Base-by-base conservation (phyloP, 192 early-diverging fungal species). In the Coemansia sp. region DNA sequence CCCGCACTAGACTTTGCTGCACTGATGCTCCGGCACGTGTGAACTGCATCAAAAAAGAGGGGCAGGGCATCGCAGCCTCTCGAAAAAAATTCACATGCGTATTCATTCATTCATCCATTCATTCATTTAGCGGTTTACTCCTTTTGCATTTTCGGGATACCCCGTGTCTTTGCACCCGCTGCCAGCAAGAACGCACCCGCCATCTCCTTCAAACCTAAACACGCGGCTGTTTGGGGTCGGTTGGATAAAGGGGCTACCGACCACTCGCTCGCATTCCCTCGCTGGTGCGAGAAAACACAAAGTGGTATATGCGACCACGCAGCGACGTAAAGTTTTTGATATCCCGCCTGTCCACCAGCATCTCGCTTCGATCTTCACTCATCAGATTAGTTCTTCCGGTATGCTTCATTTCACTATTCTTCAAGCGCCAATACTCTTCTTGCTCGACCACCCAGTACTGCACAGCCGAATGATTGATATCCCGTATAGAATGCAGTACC, bases 401-500 rank as follows among this genome's bases (percentile, higher is more conserved):
- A 29, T 32, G 50, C n/a, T 49, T 50, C 10, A 28, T 20, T 17
- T 75, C 60, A 6, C 14, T 38, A 14, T 60, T 41, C 7, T 37
- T 45, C 50, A 64, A 47, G n/a, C 47, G 34, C 72, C 72, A 75
- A 23, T 50, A 75, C 40, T 75, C 72, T 33, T 75, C 72, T n/a
- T 75, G 72, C 29, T 75, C 72, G 20, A 75, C 32, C 6, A 75
- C 60, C 72, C 72, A 75, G 26, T 75, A 75, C 38, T 67, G 65
- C 9, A 75, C 60, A 13, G 65, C 65, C 32, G 49, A 29, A 27
- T 75, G 57, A 3, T 43, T 64, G 17, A 75, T 39, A 24, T 75
- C 72, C 30, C 72, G 65, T 0, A 68, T 64, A 15, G 72, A 75
- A 22, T 75, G 72, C 9, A 45, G 41, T 3, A 75, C 60, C 4